Conservation (phyloP, 192 early-diverging fungal genomes). For the Entomortierella chlamydospora region DNA sequence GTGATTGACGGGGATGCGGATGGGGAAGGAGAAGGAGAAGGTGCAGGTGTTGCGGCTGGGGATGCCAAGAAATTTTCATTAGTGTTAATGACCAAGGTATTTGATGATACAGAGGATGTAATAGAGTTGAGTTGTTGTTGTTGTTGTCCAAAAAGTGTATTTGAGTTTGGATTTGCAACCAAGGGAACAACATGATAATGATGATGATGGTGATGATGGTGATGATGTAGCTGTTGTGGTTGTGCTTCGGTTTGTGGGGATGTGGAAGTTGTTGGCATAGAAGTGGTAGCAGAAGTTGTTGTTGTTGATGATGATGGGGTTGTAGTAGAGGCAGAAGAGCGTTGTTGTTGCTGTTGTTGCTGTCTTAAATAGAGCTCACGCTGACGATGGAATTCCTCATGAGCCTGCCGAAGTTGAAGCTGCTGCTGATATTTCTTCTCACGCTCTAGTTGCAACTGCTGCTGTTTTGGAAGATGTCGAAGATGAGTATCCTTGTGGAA, state of each 20-base stretch:
- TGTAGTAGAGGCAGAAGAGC: not conserved
- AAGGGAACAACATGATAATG: slow-evolving; percentile 24
- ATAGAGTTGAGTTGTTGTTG: slow-evolving; percentile 4
- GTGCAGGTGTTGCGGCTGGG: slow-evolving; percentile 3
- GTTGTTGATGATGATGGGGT: not conserved
- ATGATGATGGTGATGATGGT: slow-evolving; percentile 28
- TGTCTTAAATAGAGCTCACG: slow-evolving; percentile 19
- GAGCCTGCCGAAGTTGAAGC: slow-evolving; percentile 22
- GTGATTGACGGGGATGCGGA: not conserved
- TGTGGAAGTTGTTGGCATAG: not conserved
- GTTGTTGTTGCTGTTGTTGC: slow-evolving; percentile 2
- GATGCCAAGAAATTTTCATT: not conserved
- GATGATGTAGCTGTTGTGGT: slow-evolving; percentile 1
- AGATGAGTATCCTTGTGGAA: slow-evolving; percentile 39
- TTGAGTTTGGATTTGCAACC: not conserved
- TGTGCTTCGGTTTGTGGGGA: not conserved
- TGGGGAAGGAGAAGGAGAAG: slow-evolving; percentile 1
- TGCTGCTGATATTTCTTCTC: slow-evolving; percentile 24
- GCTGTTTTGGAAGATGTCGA: slow-evolving; percentile 14
- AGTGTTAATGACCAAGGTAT: no score
- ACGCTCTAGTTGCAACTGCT: slow-evolving; percentile 17
- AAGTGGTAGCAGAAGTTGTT: no score
- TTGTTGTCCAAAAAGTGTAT: not conserved
- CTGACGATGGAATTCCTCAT: slow-evolving; percentile 43
- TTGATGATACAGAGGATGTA: not conserved